Percentiles rank a stretch among this genome's conserved stretches.
phyloP scores from a whole-genome alignment of 148 eudicot species.

The Pharnaceum exiguum region DNA sequence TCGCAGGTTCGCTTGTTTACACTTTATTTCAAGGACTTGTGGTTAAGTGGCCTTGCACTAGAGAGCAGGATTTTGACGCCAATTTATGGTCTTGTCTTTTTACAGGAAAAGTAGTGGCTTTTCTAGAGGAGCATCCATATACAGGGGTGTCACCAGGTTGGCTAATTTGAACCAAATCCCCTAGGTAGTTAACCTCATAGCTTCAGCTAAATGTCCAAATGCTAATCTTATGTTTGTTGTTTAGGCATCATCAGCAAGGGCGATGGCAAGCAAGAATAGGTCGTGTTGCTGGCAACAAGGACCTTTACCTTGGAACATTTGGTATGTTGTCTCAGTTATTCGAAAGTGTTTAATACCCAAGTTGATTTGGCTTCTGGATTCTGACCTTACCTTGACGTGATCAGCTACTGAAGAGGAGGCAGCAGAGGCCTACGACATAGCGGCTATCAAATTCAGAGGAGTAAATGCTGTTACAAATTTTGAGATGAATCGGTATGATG shows the following conservation, averaged over 20 bases:
- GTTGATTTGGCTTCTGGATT: neutral
- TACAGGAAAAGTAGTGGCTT: constrained; percentile 97
- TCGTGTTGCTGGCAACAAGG: constrained; percentile 97
- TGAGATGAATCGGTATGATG: constrained; percentile 89
- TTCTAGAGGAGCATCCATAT: constrained; percentile 96
- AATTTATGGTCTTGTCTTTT: neutral
- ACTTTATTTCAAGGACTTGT: neutral
- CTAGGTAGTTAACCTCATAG: too few species aligned
- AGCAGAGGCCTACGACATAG: constrained; percentile 92
- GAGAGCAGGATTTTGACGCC: constrained; percentile 2
- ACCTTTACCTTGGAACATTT: constrained; percentile 90
- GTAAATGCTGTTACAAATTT: constrained; percentile 86
- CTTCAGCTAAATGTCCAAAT: neutral
- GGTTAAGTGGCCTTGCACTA: too few species aligned
- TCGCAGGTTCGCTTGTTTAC: constrained; percentile 43
- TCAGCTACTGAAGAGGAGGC: constrained; percentile 96
- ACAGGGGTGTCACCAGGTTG: constrained; percentile 95
- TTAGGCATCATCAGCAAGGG: constrained; percentile 98
- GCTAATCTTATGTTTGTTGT: neutral
- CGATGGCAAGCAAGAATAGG: constrained; percentile 99
- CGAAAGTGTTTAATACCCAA: too few species aligned
- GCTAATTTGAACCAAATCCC: too few species aligned
- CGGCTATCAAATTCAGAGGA: constrained; percentile 76
- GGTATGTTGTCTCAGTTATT: too few species aligned
- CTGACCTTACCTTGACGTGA: neutral